These are phyloP conservation scores for Prosopis cineraria DNA, from an alignment of 306 rosid genomes.

Conservation along the genomic window DNA sequence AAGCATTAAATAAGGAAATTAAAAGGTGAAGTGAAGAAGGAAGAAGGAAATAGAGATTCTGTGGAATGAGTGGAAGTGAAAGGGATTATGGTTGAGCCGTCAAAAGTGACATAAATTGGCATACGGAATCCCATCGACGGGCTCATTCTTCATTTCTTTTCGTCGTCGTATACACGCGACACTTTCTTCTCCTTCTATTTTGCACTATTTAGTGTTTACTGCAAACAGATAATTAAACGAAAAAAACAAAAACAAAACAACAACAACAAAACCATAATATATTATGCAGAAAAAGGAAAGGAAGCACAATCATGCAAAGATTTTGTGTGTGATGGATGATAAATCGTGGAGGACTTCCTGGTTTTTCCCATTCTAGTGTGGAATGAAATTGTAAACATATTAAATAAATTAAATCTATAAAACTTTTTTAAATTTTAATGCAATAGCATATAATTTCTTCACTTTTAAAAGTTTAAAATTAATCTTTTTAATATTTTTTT, in stretches of 20 bases:
- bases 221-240: not conserved
- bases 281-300: not conserved
- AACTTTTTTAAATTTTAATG: too few relatives aligned
- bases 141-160: not conserved
- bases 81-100: not conserved
- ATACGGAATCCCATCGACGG: not conserved
- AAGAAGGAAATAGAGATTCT: not conserved
- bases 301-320: not conserved
- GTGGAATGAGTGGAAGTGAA: not conserved
- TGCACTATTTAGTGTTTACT: not conserved
- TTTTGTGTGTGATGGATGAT: not conserved
- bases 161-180: not conserved
- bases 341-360: not conserved
- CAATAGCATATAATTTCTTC: too few relatives aligned
- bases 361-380: not conserved
- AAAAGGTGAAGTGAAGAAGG: not conserved
- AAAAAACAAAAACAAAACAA: not conserved
- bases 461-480: too few relatives aligned
- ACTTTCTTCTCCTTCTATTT: not conserved
- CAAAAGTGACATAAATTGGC: not conserved
- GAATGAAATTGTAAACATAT: not conserved
- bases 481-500: too few relatives aligned
- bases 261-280: not conserved
- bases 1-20: not conserved
- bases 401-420: too few relatives aligned